Evolutionary conservation across 1,284 basidiomycete species (phyloP), one percentile per base, ranked within the genome.

Genomic region (Abortiporus biennis): DNA sequence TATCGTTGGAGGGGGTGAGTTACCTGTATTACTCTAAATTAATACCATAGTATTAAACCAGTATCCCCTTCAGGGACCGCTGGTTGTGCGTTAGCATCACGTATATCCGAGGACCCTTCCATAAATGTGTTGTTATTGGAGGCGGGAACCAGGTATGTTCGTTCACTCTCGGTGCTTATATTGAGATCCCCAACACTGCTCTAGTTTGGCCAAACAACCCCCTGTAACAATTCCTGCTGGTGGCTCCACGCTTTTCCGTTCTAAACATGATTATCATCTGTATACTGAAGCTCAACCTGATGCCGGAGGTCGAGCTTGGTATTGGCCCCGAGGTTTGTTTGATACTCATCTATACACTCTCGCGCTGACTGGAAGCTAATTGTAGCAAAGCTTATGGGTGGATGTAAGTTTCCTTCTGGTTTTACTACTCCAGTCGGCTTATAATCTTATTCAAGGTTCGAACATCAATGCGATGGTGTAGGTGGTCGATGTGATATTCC

Each of bases 391-490:
- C 63, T 85, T 55, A 66, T 85, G 1, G 82, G 82, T 31, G 83
- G 82, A 55, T 85, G 82, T 81, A 55, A 56, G 76, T 68, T 24
- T 4, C 20, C 23, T 23, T 33, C 22, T 24, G 23, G 40, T 36
- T 11, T 4, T 9, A 9, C 8, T 23, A 34, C 1, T 15, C 8
- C 3, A 12, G 13, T 17, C 19, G n/a, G 17, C 23, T 38, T 11
- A 13, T 8, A 22, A 44, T 42, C 36, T 24, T 21, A 12, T 3
- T 32, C 36, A 33, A 83, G 79, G 78, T 46, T 78, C 78, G 6
- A 72, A 78, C 12, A 73, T 80, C 40, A 85, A 85, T 47, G 82
- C 80, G 0, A 71, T 76, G 58, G 77, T 85, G 80, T 77, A 54
- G 21, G 67, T 49, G 12, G 17, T 24, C 16, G 37, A 43, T 35